Conservation (phyloP, 495 filamentous ascomycete genomes). For the Xylaria curta region DNA sequence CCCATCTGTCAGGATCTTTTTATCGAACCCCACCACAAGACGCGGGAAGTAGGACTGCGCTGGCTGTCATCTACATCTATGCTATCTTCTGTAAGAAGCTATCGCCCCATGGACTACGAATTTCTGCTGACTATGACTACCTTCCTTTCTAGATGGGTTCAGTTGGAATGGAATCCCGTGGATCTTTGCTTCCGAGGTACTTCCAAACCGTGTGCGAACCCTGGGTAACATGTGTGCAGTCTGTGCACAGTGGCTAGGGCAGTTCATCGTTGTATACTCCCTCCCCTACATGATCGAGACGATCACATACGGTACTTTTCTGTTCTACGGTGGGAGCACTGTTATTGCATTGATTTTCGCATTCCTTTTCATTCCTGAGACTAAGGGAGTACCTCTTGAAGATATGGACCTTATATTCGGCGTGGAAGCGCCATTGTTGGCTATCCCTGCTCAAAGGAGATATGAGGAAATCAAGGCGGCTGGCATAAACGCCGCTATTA, state of each 20-base stretch:
- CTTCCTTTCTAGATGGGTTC: constrained; percentile 38
- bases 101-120: too few relatives aligned
- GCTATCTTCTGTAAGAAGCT: constrained; percentile 26
- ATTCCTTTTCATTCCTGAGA: constrained; percentile 61
- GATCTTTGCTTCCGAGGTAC: constrained; percentile 65
- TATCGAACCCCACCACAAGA: constrained; percentile 40
- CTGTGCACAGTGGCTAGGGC: constrained; percentile 45
- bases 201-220: constrained; percentile 53
- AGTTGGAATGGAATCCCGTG: constrained; percentile 68
- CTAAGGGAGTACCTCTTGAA: constrained; percentile 60
- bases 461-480: too few relatives aligned
- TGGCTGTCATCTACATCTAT: constrained; percentile 21
- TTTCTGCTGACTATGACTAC: too few relatives aligned
- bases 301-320: constrained; percentile 49
- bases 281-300: constrained; percentile 53
- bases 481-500: too few relatives aligned
- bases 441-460: background rate
- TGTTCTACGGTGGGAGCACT: constrained; percentile 48
- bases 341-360: constrained; percentile 50
- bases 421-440: background rate
- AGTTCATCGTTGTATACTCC: constrained; percentile 45
- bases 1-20: constrained; percentile 46
- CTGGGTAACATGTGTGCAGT: constrained; percentile 40
- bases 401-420: constrained; percentile 46
- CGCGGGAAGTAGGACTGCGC: constrained; percentile 12